Conservation (phyloP, 2,329 filamentous ascomycete genomes). For the Ampelomyces quisqualis region DNA sequence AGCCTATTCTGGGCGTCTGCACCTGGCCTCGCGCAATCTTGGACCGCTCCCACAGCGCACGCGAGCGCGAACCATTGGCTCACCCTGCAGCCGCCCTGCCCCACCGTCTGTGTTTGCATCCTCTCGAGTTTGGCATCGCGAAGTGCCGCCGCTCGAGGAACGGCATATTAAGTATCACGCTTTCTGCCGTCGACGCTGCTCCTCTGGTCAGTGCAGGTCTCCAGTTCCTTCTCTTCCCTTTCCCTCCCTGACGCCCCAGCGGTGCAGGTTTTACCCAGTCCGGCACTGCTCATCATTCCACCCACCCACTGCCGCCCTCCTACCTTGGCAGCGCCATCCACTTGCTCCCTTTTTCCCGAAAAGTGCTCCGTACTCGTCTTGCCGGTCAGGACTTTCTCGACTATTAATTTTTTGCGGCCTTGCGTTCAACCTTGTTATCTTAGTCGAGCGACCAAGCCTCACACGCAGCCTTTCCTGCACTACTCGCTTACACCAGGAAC, state of each 20-base stretch:
- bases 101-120: conserved; percentile 28
- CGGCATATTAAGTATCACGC: conserved; percentile 36
- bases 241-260: conserved; percentile 29
- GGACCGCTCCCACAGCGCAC: conserved; percentile 27
- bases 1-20: conserved; percentile 37
- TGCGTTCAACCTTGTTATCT: conserved; percentile 31
- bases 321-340: conserved; percentile 35
- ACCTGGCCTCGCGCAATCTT: conserved; percentile 29
- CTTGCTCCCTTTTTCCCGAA: conserved; percentile 22
- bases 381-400: conserved; percentile 34
- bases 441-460: conserved; percentile 26
- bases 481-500: conserved; percentile 39
- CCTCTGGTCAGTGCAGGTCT: conserved; percentile 36
- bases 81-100: conserved; percentile 26
- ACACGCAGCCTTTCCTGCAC: conserved; percentile 33
- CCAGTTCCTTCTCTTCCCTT: conserved; percentile 25
- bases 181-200: conserved; percentile 26
- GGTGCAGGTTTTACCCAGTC: conserved; percentile 32
- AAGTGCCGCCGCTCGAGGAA: conserved; percentile 16
- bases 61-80: conserved; percentile 31
- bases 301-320: conserved; percentile 21
- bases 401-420: conserved; percentile 33
- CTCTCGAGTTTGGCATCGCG: conserved; percentile 19
- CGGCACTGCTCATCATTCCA: conserved; percentile 28
- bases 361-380: conserved; percentile 27